Evolutionary conservation across 2,329 filamentous ascomycete genomes (phyloP), one percentile per base, ranked within the genome.

Genomic region (Elsinoe batatas): DNA sequence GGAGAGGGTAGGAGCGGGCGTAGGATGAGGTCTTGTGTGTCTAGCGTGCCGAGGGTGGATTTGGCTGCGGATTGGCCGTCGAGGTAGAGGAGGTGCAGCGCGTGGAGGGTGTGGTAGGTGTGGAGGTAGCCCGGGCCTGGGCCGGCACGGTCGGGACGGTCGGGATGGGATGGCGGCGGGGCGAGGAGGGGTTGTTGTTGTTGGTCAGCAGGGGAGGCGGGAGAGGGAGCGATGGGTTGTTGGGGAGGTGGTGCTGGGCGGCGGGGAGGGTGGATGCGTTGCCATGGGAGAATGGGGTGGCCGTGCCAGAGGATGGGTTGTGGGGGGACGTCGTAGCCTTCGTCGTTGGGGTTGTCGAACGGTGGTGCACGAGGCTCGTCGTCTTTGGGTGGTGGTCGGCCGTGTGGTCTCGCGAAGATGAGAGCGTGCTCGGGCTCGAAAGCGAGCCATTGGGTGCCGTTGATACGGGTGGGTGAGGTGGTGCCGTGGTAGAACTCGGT

Each of bases 371-470:
- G 18, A 26, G 30, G 49, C 8, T 11, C 11, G 8, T 12, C n/a
- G 13, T 53, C 36, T 15, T 35, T 12, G 3, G 33, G 49, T 22
- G 56, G 61, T 10, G 58, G 60, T 49, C 58, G 59, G n/a, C 57
- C 56, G 5, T 53, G 58, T 7, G 62, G 61, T 15, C 67, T 66
- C 1, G 84, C 82, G 68, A 90, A 89, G 2, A 74, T 65, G 60
- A 85, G 74, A 0, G 85, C 83, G 67, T 90, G 87, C 62, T 90
- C 85, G 3, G 84, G 77, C 65, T 90, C 86, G 63, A 89, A 90
- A 0, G 87, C 86, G 1, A 90, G 72, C 85, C 86, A 89, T 62
- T 89, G 82, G 2, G 75, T 77, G 0, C 74, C 77, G 2, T 69
- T 67, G 0, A 86, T 75, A 0, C 74, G 71, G 1, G 76, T 67